phyloP scores from a whole-genome alignment of 1,284 basidiomycete genomes.

The Termitomyces sp. region DNA sequence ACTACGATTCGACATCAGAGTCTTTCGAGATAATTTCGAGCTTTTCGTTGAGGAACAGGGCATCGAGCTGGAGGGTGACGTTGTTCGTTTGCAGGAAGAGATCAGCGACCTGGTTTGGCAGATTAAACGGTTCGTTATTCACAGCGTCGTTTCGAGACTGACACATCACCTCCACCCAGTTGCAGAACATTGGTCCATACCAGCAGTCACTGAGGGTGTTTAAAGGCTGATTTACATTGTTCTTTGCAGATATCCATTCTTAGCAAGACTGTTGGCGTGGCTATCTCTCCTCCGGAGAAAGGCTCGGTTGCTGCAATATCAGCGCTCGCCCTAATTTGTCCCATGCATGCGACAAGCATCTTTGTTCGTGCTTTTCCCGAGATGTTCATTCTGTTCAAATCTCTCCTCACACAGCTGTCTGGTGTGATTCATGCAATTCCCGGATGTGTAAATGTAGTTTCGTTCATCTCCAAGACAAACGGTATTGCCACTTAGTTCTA shows the following conservation, averaged over 20 bases:
- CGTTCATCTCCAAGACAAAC: slow-evolving; percentile 2
- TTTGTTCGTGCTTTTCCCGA: slow-evolving; percentile 4
- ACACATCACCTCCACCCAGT: neutral
- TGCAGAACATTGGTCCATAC: slow-evolving; percentile 5
- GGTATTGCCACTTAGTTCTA: neutral
- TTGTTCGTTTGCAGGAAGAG: slow-evolving; percentile 4
- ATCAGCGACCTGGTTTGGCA: slow-evolving; percentile 9
- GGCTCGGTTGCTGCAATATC: slow-evolving; percentile 3
- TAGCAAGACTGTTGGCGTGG: neutral
- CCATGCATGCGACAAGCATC: neutral
- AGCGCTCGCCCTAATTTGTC: slow-evolving; percentile 5
- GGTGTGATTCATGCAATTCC: neutral
- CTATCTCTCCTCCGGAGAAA: neutral
- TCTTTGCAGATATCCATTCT: neutral
- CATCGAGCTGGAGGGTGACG: slow-evolving; percentile 1
- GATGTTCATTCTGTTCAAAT: neutral
- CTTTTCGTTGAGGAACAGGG: slow-evolving; percentile 10
- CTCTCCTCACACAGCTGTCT: neutral
- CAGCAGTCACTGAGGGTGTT: neutral
- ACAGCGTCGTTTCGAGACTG: neutral
- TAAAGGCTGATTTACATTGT: neutral
- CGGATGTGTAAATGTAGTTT: neutral
- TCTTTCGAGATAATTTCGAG: slow-evolving; percentile 8
- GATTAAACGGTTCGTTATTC: slow-evolving; percentile 6
- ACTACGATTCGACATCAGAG: slow-evolving; percentile 1